These are phyloP conservation scores for Vitis rotundifolia DNA, from an alignment of 164 flowering plant genomes.

Conservation along the genomic window DNA sequence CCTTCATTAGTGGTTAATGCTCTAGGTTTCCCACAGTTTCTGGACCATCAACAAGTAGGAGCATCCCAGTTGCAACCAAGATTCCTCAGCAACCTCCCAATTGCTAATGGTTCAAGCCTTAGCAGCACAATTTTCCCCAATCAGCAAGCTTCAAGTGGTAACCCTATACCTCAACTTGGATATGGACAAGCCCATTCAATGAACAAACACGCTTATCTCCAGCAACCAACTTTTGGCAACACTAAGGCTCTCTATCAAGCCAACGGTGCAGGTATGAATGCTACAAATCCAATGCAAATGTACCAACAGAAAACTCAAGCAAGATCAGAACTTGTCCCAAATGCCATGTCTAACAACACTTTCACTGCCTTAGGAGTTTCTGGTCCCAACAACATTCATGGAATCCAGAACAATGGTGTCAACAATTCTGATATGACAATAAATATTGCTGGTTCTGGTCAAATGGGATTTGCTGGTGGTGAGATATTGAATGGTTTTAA, in stretches of 20 bases:
- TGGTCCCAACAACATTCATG: background rate
- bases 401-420: background rate
- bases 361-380: too few species aligned
- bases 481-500: background rate
- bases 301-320: background rate
- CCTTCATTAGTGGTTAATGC: background rate
- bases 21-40: background rate
- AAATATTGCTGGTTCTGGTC: background rate
- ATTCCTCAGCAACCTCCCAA: background rate
- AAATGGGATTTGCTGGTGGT: background rate
- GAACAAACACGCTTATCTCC: background rate
- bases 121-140: background rate
- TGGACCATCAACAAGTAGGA: background rate
- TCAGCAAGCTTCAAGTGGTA: slow-evolving; percentile 2
- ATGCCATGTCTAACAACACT: background rate
- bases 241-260: background rate
- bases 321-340: background rate
- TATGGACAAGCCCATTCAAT: background rate
- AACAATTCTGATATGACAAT: background rate
- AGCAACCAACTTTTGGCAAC: background rate
- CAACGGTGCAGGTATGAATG: background rate
- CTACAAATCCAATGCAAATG: slow-evolving; percentile 1
- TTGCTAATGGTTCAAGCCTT: background rate
- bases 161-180: background rate
- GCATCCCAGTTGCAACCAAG: slow-evolving; percentile 2